These are phyloP conservation scores for Clonostachys byssicola DNA, from an alignment of 2,329 filamentous ascomycete genomes.

Conservation along the genomic window DNA sequence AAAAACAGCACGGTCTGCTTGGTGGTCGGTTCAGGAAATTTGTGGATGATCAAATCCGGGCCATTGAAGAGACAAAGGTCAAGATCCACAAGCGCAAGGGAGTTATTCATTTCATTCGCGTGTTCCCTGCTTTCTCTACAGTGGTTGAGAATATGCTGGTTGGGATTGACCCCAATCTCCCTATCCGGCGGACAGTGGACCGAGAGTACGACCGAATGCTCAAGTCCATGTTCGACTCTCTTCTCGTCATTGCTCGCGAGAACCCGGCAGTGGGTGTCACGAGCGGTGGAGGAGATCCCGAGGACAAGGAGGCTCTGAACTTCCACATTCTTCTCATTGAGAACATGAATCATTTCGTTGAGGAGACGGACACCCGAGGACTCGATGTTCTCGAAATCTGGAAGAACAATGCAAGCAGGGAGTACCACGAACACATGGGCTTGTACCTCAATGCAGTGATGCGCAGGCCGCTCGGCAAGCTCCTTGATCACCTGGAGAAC, in stretches of 20 bases:
- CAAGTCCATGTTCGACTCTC: constrained; percentile 93
- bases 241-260: constrained; percentile 86
- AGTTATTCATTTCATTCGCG: constrained; percentile 90
- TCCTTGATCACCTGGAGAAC: constrained; percentile 88
- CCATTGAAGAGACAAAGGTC: constrained; percentile 97
- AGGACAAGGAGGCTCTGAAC: constrained; percentile 95
- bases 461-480: constrained; percentile 80
- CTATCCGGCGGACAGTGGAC: constrained; percentile 74
- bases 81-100: constrained; percentile 99
- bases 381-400: constrained; percentile 79
- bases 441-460: constrained; percentile 87
- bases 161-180: constrained; percentile 48
- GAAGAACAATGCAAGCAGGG: constrained; percentile 71
- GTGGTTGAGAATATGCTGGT: constrained; percentile 81
- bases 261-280: constrained; percentile 47
- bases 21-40: constrained; percentile 80
- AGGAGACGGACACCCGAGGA: constrained; percentile 76
- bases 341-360: constrained; percentile 97
- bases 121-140: constrained; percentile 82
- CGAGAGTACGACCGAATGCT: constrained; percentile 85
- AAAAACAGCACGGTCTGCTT: constrained; percentile 73
- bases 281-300: constrained; percentile 48
- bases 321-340: constrained; percentile 97
- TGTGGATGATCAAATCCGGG: constrained; percentile 89
- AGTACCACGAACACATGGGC: constrained; percentile 82